These are phyloP conservation scores for Pythium biforme DNA, from an alignment of 352 stramenopile genomes.

Conservation along the genomic window DNA sequence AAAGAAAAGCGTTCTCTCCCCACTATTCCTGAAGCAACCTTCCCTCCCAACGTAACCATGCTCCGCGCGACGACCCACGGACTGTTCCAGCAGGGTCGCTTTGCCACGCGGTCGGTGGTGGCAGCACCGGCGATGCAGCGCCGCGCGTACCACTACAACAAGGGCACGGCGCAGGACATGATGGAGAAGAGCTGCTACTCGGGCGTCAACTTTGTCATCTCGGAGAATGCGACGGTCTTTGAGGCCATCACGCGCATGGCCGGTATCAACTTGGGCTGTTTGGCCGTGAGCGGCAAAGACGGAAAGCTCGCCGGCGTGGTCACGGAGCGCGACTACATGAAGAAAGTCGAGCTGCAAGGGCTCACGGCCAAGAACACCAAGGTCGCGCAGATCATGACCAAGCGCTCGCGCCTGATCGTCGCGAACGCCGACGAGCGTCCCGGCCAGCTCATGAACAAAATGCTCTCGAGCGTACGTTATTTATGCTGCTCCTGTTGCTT, in stretches of 20 bases:
- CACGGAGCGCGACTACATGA: slow-evolving; percentile 95
- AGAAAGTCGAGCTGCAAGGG: slow-evolving; percentile 94
- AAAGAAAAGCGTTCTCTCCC: neutral
- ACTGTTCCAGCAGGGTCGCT: neutral
- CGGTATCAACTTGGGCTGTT: slow-evolving; percentile 90
- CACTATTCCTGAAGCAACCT: neutral
- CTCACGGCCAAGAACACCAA: slow-evolving; percentile 83
- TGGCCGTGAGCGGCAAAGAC: slow-evolving; percentile 87
- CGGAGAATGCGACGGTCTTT: slow-evolving; percentile 91
- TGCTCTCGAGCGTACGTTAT: slow-evolving; percentile 86
- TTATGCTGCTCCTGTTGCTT: too few relatives aligned
- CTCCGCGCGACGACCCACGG: slow-evolving; percentile 10
- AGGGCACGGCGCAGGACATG: slow-evolving; percentile 87
- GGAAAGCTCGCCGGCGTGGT: slow-evolving; percentile 92
- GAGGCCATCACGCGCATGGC: slow-evolving; percentile 95
- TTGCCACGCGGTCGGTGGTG: slow-evolving; percentile 1
- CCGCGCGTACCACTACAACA: slow-evolving; percentile 64
- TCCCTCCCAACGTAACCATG: neutral
- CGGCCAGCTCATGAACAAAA: slow-evolving; percentile 94
- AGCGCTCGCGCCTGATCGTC: slow-evolving; percentile 88
- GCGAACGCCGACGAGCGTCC: slow-evolving; percentile 86
- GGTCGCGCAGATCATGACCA: slow-evolving; percentile 95
- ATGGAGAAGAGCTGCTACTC: slow-evolving; percentile 93
- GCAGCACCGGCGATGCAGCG: slow-evolving; percentile 1
- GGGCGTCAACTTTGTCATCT: slow-evolving; percentile 94